These are phyloP conservation scores for Trametes versicolor DNA, from an alignment of 1,284 basidiomycete species.

Conservation along the genomic window DNA sequence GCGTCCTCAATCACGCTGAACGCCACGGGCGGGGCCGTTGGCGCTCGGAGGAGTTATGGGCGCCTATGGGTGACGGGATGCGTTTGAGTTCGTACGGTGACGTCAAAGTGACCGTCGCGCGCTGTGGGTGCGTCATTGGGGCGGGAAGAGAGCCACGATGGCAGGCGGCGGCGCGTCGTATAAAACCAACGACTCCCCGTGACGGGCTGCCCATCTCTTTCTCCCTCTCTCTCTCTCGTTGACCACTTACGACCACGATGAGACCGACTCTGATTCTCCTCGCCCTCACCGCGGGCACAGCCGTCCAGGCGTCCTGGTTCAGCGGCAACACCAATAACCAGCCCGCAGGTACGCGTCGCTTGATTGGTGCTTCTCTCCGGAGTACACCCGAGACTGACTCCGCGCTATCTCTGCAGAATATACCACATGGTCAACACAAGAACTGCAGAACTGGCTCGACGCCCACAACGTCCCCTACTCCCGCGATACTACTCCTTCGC, in stretches of 20 bases:
- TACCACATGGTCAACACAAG: slow-evolving; percentile 39
- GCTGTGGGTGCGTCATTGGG: slow-evolving; percentile 27
- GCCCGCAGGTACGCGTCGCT: slow-evolving; percentile 31
- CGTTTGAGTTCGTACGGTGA: slow-evolving; percentile 8
- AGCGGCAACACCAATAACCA: slow-evolving; percentile 45
- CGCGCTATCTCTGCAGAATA: slow-evolving; percentile 27
- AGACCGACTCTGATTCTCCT: slow-evolving; percentile 51
- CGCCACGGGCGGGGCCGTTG: slow-evolving; percentile 8
- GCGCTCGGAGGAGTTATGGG: background rate
- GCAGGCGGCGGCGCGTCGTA: slow-evolving; percentile 6
- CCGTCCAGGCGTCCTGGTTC: slow-evolving; percentile 66
- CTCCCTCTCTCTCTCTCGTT: slow-evolving; percentile 25
- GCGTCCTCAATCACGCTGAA: background rate
- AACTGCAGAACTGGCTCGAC: slow-evolving; percentile 78
- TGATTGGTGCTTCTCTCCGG: background rate
- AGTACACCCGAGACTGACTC: slow-evolving; percentile 2
- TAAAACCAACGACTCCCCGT: slow-evolving; percentile 12
- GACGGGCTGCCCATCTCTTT: slow-evolving; percentile 10
- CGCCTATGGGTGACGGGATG: slow-evolving; percentile 1
- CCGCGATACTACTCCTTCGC: slow-evolving; percentile 56
- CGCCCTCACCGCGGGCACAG: slow-evolving; percentile 45
- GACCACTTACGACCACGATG: slow-evolving; percentile 47
- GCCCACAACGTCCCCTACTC: slow-evolving; percentile 65
- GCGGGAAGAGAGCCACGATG: slow-evolving; percentile 22
- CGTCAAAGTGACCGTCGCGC: slow-evolving; percentile 15